Conservation (phyloP, 2,329 filamentous ascomycete species). For the Curvularia hawaiiensis region DNA sequence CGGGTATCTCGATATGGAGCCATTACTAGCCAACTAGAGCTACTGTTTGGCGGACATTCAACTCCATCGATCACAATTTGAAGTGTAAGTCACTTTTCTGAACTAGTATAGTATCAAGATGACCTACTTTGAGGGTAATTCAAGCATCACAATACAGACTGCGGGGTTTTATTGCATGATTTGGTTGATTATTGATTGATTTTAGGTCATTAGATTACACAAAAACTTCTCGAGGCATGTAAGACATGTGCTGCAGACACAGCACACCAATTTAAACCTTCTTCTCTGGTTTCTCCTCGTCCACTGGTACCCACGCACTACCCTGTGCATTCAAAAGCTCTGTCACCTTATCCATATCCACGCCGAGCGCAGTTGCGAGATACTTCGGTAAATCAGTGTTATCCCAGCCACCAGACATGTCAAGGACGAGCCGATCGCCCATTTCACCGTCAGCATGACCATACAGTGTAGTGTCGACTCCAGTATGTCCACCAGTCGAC, state of each 20-base stretch:
- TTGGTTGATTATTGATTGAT: too few species aligned
- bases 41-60: too few species aligned
- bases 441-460: slow-evolving; percentile 39
- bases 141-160: too few species aligned
- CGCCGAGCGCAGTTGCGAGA: slow-evolving; percentile 23
- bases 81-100: too few species aligned
- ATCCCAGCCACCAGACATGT: slow-evolving; percentile 34
- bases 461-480: slow-evolving; percentile 46
- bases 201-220: too few species aligned
- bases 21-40: background rate
- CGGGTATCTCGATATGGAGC: background rate
- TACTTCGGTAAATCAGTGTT: slow-evolving; percentile 30
- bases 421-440: slow-evolving; percentile 20
- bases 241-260: too few species aligned
- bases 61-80: too few species aligned
- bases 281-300: background rate
- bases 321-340: slow-evolving; percentile 23
- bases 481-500: slow-evolving; percentile 47
- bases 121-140: too few species aligned
- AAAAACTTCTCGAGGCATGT: too few species aligned
- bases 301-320: slow-evolving; percentile 19
- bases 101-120: too few species aligned
- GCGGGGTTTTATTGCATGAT: too few species aligned
- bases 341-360: slow-evolving; percentile 28
- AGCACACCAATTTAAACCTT: background rate